Evolutionary conservation across 495 filamentous ascomycete species (phyloP), one percentile per base, ranked within the genome.

Genomic region (Hypomontagnella submonticulosa): DNA sequence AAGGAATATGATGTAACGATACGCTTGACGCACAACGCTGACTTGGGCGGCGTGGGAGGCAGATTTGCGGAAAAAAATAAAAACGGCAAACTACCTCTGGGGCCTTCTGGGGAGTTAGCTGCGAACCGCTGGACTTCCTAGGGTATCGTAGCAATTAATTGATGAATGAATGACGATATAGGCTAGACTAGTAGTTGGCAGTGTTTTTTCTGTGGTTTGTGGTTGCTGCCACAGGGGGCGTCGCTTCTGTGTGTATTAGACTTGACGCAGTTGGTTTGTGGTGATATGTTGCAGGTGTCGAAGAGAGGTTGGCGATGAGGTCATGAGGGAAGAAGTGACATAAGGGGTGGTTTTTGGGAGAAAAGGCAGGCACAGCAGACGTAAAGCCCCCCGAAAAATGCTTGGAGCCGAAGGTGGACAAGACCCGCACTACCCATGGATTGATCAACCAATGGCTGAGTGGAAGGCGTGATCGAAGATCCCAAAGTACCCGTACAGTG

Each of bases 291-390:
- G 66, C 62, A 66, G 69, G 64, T 64, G 33, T 60, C 60, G 51
- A 63, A 12, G 58, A 74, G 66, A 74, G 66, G 61, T 70, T 70
- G 71, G 69, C 71, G 71, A 74, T 74, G 71, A 74, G 71, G 71
- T 74, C 71, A 74, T 74, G 71, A 73, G 71, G 71, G 69, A 74
- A 74, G 71, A 74, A 74, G 71, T 74, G 71, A 74, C 71, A 74
- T 74, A 74, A 74, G 71, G 69, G 71, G 66, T 74, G 71, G 71
- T 74, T 74, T 73, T 71, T 70, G 70, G 67, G 61, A 71, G 69
- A 70, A 72, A 49, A 67, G 66, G 63, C 66, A 70, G 57, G 69
- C 71, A 74, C 71, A 74, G 71, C 71, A 72, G 71, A 74, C 69
- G 66, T 70, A 72, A 68, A 70, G 69, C 66, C 71, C 71, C 71